Conservation (phyloP, 2,329 filamentous ascomycete genomes). For the Waltergamsia citrina region DNA sequence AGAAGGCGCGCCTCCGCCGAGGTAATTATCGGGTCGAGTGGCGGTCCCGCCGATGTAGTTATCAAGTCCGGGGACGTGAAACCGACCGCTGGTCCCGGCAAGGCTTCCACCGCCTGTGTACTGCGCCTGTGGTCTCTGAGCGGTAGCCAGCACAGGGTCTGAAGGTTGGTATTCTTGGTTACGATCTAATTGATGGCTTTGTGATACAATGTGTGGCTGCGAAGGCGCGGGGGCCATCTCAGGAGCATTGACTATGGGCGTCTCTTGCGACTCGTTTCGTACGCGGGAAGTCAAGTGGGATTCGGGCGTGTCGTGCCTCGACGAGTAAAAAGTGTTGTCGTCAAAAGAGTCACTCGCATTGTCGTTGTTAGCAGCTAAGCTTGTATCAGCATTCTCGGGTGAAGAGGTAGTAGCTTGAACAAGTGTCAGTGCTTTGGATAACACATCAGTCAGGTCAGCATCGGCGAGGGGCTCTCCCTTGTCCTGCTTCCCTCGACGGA, state of each 20-base stretch:
- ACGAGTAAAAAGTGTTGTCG: constrained; percentile 93
- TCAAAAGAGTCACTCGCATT: constrained; percentile 76
- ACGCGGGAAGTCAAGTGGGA: constrained; percentile 36
- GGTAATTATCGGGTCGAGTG: constrained; percentile 15
- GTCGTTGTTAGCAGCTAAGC: constrained; percentile 40
- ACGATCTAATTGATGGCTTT: too few relatives aligned
- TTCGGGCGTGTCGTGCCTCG: constrained; percentile 72
- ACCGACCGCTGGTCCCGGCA: neutral
- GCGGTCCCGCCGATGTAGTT: constrained; percentile 11
- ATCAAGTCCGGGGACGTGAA: constrained; percentile 20
- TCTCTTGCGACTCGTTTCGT: constrained; percentile 33
- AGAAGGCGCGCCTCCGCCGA: constrained; percentile 6
- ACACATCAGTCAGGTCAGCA: constrained; percentile 63
- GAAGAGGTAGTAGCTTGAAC: constrained; percentile 62
- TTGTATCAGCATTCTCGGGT: constrained; percentile 50
- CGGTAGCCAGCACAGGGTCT: constrained; percentile 6
- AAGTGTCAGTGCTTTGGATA: constrained; percentile 60
- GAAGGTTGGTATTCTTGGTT: neutral
- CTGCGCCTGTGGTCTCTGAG: neutral
- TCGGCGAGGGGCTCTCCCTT: constrained; percentile 49
- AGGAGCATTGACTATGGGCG: too few relatives aligned
- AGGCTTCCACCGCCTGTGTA: neutral
- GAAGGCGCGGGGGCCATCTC: too few relatives aligned
- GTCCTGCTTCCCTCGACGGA: constrained; percentile 37
- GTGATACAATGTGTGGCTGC: too few relatives aligned